phyloP scores from a whole-genome alignment of 352 stramenopile species.

The Heterotrichella gracilis region DNA sequence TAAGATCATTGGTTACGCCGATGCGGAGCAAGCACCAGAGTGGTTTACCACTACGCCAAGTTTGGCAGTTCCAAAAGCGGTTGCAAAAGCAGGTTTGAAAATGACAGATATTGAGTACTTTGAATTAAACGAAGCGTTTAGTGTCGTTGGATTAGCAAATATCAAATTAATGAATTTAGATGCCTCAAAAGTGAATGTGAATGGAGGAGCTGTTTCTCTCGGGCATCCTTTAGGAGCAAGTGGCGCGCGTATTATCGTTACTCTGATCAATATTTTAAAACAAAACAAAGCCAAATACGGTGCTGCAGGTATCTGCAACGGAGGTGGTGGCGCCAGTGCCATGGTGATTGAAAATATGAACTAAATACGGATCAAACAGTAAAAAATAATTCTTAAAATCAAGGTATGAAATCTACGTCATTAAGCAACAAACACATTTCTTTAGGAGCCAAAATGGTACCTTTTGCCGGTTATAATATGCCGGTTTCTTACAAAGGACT shows the following conservation, averaged over 20 bases:
- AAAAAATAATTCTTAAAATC: slow-evolving; percentile 4
- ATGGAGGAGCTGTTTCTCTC: slow-evolving; percentile 52
- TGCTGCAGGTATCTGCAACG: slow-evolving; percentile 73
- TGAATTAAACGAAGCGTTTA: slow-evolving; percentile 97
- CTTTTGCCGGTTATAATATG: not conserved
- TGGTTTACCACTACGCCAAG: slow-evolving; percentile 79
- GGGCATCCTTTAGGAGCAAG: slow-evolving; percentile 47
- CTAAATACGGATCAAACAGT: too few relatives aligned
- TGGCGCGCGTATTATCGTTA: slow-evolving; percentile 55
- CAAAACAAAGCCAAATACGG: slow-evolving; percentile 49
- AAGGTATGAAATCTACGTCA: not conserved
- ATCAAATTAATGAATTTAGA: slow-evolving; percentile 61
- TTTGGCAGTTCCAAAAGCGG: slow-evolving; percentile 56
- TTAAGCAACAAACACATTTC: not conserved
- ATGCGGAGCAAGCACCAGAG: slow-evolving; percentile 44
- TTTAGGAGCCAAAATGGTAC: not conserved
- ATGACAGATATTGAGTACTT: slow-evolving; percentile 72
- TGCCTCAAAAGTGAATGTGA: slow-evolving; percentile 61
- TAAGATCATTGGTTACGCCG: slow-evolving; percentile 30
- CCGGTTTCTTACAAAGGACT: not conserved
- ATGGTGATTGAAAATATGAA: slow-evolving; percentile 47
- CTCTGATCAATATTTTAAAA: slow-evolving; percentile 51
- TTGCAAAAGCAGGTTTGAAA: slow-evolving; percentile 49
- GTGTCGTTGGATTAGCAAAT: slow-evolving; percentile 72
- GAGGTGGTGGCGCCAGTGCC: slow-evolving; percentile 60